These are phyloP conservation scores for Globisporangium rhizosaccharum DNA, from an alignment of 352 stramenopile species.

Conservation along the genomic window DNA sequence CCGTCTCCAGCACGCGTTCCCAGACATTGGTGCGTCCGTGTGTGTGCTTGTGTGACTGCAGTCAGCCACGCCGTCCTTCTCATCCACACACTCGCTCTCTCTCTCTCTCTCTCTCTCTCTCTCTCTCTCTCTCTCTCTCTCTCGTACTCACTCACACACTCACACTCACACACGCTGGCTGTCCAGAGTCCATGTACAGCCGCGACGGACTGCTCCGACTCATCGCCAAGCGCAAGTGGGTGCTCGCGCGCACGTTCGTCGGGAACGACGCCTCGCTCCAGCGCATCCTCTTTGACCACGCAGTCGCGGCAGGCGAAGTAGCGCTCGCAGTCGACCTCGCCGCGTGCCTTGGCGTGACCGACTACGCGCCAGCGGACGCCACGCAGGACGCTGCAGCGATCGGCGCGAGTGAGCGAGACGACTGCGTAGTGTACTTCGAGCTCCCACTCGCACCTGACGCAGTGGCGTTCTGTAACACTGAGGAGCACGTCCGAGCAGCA, in stretches of 20 bases:
- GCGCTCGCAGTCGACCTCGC: constrained; percentile 22
- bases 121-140: too few species aligned
- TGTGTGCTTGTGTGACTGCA: neutral
- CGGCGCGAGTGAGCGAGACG: neutral
- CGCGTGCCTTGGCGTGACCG: constrained; percentile 26
- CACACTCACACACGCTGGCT: neutral
- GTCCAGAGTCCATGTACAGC: constrained; percentile 49
- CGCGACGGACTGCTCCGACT: constrained; percentile 48
- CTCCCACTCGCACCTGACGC: constrained; percentile 16
- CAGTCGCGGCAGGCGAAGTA: constrained; percentile 30
- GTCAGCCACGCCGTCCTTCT: too few species aligned
- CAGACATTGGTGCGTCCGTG: constrained; percentile 35
- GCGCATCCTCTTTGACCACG: constrained; percentile 37
- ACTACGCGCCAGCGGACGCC: constrained; percentile 29
- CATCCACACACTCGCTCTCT: neutral
- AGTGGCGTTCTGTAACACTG: constrained; percentile 40
- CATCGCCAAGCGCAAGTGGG: constrained; percentile 60
- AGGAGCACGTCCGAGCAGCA: constrained; percentile 18
- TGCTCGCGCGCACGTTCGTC: constrained; percentile 56
- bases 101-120: too few species aligned
- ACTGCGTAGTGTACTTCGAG: constrained; percentile 19
- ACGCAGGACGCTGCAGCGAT: constrained; percentile 8
- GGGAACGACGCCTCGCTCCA: constrained; percentile 47
- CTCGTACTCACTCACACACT: neutral
- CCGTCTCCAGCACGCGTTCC: constrained; percentile 40